Evolutionary conservation across 805 yeast species (phyloP).

Genomic region (Wickerhamomyces ciferrii): DNA sequence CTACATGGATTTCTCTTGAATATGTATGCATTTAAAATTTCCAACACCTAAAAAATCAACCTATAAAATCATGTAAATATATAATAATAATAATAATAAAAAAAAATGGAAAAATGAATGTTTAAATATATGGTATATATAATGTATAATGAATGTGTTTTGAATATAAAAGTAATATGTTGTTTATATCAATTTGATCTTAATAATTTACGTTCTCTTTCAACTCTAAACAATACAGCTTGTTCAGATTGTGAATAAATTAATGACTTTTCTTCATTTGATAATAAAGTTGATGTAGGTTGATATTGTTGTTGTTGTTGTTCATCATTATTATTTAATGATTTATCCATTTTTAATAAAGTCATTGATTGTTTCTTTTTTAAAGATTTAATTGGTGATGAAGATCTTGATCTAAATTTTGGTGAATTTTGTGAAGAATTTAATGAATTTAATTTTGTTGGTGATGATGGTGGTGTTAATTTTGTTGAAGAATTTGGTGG

Average conservation of each 20-base stretch:
- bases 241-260: slow-evolving; percentile 17
- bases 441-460: slow-evolving; percentile 2
- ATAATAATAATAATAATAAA: too few relatives aligned
- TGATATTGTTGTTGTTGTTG: neutral
- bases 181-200: slow-evolving; percentile 1
- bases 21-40: neutral
- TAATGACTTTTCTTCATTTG: slow-evolving; percentile 13
- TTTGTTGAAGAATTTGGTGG: slow-evolving; percentile 6
- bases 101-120: neutral
- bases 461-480: slow-evolving; percentile 2
- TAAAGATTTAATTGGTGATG: slow-evolving; percentile 18
- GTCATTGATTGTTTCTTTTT: slow-evolving; percentile 23
- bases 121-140: too few relatives aligned
- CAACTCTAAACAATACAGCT: slow-evolving; percentile 21
- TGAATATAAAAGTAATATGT: neutral
- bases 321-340: slow-evolving; percentile 1
- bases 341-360: slow-evolving; percentile 19
- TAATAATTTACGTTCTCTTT: slow-evolving; percentile 18
- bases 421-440: slow-evolving; percentile 3
- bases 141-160: neutral
- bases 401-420: slow-evolving; percentile 18
- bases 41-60: neutral
- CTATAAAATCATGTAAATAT: neutral
- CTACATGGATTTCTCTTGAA: neutral
- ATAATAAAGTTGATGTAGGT: slow-evolving; percentile 1